A percentile compares a stretch with the other conserved stretches of the same genome.
Conservation (phyloP, 176 grass and related monocot species). For the Oryza australiensis region DNA sequence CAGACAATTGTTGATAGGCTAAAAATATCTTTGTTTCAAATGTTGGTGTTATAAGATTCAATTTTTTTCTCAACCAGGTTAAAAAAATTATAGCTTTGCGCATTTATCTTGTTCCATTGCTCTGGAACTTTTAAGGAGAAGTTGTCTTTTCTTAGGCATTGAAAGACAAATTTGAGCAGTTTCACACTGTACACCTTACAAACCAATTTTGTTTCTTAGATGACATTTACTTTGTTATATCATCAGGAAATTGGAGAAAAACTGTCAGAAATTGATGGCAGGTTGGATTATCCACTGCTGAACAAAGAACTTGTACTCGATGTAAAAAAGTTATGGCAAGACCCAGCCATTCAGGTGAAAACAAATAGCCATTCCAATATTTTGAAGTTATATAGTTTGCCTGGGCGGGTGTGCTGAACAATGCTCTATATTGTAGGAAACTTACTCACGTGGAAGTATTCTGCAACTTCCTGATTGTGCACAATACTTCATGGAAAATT, state of each 20-base stretch:
- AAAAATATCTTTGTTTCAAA: background rate
- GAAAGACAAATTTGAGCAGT: background rate
- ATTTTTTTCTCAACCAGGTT: background rate
- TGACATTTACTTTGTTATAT: constrained; percentile 13
- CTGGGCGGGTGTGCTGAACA: constrained; percentile 15
- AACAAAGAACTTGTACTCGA: constrained; percentile 68
- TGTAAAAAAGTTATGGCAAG: constrained; percentile 74
- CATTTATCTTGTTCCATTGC: background rate
- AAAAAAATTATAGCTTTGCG: background rate
- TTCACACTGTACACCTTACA: background rate
- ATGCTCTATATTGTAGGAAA: constrained; percentile 59
- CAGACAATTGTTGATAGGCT: background rate
- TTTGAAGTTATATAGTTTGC: background rate
- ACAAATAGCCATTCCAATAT: background rate
- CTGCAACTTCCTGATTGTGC: constrained; percentile 97
- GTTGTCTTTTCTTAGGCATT: background rate
- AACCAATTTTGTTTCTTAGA: constrained; percentile 6
- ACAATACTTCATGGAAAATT: constrained; percentile 95
- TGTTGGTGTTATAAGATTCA: constrained; percentile 5
- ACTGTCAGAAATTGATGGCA: constrained; percentile 73
- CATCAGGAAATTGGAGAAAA: constrained; percentile 79
- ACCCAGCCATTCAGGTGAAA: constrained; percentile 90
- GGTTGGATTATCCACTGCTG: constrained; percentile 71
- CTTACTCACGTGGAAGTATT: constrained; percentile 76
- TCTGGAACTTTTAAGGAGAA: constrained; percentile 17